Evolutionary conservation across 805 yeast species (phyloP), one percentile per base, ranked within the genome.

Genomic region (Schwanniomyces sp.): DNA sequence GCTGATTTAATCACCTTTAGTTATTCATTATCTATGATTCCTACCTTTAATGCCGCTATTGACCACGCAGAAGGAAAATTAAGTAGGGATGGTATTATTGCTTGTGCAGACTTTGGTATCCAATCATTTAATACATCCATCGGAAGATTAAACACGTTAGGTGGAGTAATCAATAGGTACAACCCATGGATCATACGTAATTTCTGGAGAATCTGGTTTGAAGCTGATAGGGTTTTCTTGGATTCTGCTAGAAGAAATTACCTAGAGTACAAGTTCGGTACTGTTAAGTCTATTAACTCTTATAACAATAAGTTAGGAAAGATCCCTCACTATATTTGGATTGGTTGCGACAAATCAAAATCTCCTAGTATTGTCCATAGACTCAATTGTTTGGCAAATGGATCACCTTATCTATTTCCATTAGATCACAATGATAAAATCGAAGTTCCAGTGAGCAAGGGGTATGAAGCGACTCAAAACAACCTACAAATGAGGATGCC

Each of bases 171-270:
- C 28, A 78, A 81, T 57, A 76, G 95, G 59, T 86, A 86, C 62
- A 83, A 80, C 51, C 85, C 89, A 25, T 88, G 95, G 95, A 51
- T 85, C 47, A 75, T 79, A 43, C 76, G 95, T 62, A 86, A 88
- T 27, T 88, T 88, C 62, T 88, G 96, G 96, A 78, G 91, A 60
- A 71, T 85, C 39, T 88, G 96, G 96, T 88, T 88, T 64, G 96
- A 88, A 66, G 85, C 85, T 45, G 96, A 88, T 65, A 78, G 84
- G 47, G 95, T 88, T 2, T 85, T 81, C 57, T 75, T 88, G 54
- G 95, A 88, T 61, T 82, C 91, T 28, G 79, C 90, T 7, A 81
- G 95, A 70, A 81, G 96, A 69, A 90, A 85, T 59, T 88, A 87
- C 67, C 75, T 88, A 57, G 96, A 88, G 65, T 86, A 88, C 67